Percentiles rank a stretch among this genome's conserved stretches.
Evolutionary conservation across 768 basidiomycete genomes (phyloP).

Genomic region (Cystofilobasidium bisporidii): DNA sequence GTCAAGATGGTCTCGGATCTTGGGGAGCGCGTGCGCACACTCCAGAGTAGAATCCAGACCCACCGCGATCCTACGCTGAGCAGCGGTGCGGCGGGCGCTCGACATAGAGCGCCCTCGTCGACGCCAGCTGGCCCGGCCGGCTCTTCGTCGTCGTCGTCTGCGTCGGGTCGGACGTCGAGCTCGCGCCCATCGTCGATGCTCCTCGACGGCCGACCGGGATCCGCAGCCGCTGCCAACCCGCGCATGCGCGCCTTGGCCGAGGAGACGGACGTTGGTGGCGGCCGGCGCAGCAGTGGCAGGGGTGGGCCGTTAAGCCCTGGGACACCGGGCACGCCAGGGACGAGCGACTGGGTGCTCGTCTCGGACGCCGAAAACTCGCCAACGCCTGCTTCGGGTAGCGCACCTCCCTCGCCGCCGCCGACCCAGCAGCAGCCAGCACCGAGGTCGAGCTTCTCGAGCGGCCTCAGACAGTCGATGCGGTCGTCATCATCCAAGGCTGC

Average conservation of each 20-base stretch:
- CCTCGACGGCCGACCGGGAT: too few relatives aligned
- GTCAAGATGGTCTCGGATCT: conserved; percentile 90
- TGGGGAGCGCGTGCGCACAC: conserved; percentile 68
- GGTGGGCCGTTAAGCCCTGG: neutral
- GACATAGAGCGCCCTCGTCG: neutral
- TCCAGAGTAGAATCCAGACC: conserved; percentile 79
- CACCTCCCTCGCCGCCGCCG: neutral
- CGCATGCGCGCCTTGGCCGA: conserved; percentile 5
- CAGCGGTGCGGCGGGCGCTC: neutral
- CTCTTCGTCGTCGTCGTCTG: neutral
- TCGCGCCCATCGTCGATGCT: neutral
- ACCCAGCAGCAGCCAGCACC: neutral
- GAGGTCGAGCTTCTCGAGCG: neutral
- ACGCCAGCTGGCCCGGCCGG: neutral
- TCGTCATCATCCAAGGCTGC: neutral
- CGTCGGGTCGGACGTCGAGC: neutral
- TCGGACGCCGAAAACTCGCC: conserved; percentile 21
- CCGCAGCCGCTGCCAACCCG: neutral
- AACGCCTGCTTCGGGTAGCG: neutral
- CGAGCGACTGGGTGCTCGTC: conserved; percentile 25
- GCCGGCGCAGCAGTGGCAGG: conserved; percentile 5
- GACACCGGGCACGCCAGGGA: conserved; percentile 13
- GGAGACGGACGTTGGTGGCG: too few relatives aligned
- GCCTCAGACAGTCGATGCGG: too few relatives aligned
- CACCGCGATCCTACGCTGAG: conserved; percentile 32